These are phyloP conservation scores for Syncephalastrum monosporum DNA, from an alignment of 371 early-diverging fungal species.

Conservation along the genomic window DNA sequence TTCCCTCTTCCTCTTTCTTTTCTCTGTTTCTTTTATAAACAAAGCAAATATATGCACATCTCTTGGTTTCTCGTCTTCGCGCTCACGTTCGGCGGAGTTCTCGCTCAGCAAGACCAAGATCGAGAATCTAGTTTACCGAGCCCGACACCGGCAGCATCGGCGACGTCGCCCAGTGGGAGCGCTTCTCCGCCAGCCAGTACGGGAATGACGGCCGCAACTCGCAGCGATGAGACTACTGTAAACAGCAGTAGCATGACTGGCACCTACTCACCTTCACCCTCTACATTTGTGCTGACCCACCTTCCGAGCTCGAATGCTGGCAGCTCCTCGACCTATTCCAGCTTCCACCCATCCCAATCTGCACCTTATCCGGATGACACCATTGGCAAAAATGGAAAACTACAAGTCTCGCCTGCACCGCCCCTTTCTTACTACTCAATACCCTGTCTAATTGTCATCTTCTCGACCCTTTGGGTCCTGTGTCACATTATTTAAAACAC, in stretches of 20 bases:
- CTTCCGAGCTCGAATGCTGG: conserved; percentile 22
- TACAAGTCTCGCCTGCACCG: conserved; percentile 29
- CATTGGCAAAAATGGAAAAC: conserved; percentile 39
- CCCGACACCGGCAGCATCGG: not conserved
- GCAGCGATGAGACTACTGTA: not conserved
- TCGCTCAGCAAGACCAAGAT: conserved; percentile 12
- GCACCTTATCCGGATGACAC: conserved; percentile 49
- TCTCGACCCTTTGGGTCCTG: no score
- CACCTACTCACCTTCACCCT: conserved; percentile 23
- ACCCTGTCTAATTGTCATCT: no score
- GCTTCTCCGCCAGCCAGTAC: conserved; percentile 2
- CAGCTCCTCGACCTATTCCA: conserved; percentile 26
- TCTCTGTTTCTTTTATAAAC: conserved; percentile 5
- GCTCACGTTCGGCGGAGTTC: not conserved
- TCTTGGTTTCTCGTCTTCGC: conserved; percentile 1
- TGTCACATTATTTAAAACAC: no score
- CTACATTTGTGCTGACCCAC: conserved; percentile 35
- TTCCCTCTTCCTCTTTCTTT: conserved; percentile 7
- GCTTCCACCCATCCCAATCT: conserved; percentile 32
- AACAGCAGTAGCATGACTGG: conserved; percentile 3
- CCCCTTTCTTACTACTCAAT: no score
- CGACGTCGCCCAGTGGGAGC: no score
- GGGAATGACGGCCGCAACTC: conserved; percentile 5
- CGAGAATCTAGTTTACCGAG: conserved; percentile 5
- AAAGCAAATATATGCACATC: not conserved